These are phyloP conservation scores for Aspergillus sp. DNA, from an alignment of 2,329 filamentous ascomycete genomes.

Conservation along the genomic window DNA sequence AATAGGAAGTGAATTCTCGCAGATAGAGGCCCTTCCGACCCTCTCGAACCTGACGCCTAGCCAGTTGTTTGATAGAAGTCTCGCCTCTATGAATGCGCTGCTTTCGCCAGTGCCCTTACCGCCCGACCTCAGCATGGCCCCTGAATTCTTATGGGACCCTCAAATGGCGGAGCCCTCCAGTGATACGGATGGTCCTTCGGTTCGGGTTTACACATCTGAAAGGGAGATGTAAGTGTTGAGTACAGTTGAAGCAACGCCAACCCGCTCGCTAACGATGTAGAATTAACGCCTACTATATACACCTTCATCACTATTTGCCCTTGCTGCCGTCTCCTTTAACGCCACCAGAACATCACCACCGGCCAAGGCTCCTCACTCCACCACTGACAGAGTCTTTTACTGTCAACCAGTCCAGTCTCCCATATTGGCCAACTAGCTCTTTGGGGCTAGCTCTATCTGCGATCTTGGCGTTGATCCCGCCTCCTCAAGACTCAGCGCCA, in stretches of 20 bases:
- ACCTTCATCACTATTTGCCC: slow-evolving; percentile 26
- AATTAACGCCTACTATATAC: slow-evolving; percentile 27
- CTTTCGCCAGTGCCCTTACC: too few species aligned
- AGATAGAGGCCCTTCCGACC: rapidly evolving
- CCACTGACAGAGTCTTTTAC: not conserved
- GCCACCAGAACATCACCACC: slow-evolving; percentile 14
- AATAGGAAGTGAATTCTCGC: too few species aligned
- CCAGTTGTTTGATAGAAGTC: too few species aligned
- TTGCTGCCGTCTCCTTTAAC: slow-evolving; percentile 16
- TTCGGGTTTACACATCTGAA: too few species aligned
- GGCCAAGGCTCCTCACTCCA: not conserved
- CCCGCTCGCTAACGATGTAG: slow-evolving; percentile 6
- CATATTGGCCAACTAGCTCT: slow-evolving; percentile 22
- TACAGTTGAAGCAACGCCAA: too few species aligned
- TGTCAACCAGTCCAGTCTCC: slow-evolving; percentile 13
- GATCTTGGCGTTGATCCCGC: slow-evolving; percentile 22
- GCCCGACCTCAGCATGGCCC: too few species aligned
- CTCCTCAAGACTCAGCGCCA: not conserved
- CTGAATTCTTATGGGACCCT: too few species aligned
- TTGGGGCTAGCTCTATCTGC: slow-evolving; percentile 23
- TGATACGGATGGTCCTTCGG: too few species aligned
- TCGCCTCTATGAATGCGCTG: too few species aligned
- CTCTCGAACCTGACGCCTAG: too few species aligned
- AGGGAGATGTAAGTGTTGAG: too few species aligned
- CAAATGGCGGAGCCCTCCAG: too few species aligned